phyloP scores from a whole-genome alignment of 345 rosid species.

The Pugionium dolabratum region DNA sequence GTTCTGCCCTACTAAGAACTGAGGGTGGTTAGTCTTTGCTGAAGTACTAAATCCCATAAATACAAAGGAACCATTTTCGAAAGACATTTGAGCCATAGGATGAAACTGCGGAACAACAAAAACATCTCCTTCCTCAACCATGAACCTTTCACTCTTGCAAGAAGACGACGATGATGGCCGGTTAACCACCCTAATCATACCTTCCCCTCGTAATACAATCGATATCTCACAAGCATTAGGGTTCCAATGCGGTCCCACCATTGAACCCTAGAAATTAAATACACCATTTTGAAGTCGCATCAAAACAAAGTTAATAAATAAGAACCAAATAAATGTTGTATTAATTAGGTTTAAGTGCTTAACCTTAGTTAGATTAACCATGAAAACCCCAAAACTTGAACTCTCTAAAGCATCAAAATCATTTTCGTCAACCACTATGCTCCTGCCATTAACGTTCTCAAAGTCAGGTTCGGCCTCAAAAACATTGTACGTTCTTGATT shows the following conservation, averaged over 20 bases:
- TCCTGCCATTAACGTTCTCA: conserved; percentile 62
- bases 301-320: background rate
- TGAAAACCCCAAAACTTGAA: conserved; percentile 56
- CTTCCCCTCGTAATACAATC: conserved; percentile 65
- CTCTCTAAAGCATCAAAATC: conserved; percentile 42
- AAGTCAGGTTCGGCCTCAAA: conserved; percentile 62
- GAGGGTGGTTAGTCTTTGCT: conserved; percentile 55
- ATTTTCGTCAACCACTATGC: conserved; percentile 48
- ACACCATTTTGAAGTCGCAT: background rate
- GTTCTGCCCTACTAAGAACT: conserved; percentile 64
- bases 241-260: conserved; percentile 98
- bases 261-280: conserved; percentile 59
- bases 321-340: background rate
- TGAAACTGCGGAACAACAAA: conserved; percentile 70
- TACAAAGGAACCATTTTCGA: conserved; percentile 66
- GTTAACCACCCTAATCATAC: conserved; percentile 65
- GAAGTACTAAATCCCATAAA: conserved; percentile 89
- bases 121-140: conserved; percentile 70
- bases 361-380: conserved; percentile 66
- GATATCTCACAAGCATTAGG: conserved; percentile 73
- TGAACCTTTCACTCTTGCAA: conserved; percentile 54
- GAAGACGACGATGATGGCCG: conserved; percentile 30
- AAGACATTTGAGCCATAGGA: conserved; percentile 91
- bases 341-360: background rate
- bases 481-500: conserved; percentile 46